phyloP scores from a whole-genome alignment of 164 flowering plant species.

The Tinospora cordifolia region DNA sequence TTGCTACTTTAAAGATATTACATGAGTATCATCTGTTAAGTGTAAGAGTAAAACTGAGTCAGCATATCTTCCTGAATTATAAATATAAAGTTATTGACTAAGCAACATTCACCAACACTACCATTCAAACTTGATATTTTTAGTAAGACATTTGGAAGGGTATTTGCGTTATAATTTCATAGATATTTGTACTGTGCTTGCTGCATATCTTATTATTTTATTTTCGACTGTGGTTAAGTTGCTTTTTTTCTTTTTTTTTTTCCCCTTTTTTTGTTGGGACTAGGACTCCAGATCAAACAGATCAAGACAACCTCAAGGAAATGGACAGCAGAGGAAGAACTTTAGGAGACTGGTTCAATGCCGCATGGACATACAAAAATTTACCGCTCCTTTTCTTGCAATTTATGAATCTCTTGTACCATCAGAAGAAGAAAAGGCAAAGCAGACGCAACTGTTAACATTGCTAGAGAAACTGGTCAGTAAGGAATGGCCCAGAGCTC shows the following conservation, averaged over 20 bases:
- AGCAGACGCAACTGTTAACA: conserved; percentile 63
- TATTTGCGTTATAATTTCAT: not conserved
- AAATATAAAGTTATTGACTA: too few species aligned
- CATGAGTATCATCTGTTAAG: not conserved
- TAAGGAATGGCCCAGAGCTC: conserved; percentile 90
- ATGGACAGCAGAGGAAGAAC: conserved; percentile 51
- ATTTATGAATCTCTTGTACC: conserved; percentile 81
- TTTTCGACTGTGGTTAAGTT: not conserved
- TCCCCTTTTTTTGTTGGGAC: too few species aligned
- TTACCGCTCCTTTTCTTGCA: conserved; percentile 47
- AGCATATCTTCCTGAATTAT: too few species aligned
- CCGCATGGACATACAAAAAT: conserved; percentile 54
- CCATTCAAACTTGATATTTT: not conserved
- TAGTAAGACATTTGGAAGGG: not conserved
- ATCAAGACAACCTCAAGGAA: conserved; percentile 39
- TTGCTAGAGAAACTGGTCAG: conserved; percentile 61
- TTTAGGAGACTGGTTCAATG: conserved; percentile 39
- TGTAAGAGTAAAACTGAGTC: not conserved
- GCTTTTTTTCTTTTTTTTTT: conserved; percentile 5
- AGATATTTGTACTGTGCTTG: not conserved
- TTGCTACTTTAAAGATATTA: not conserved
- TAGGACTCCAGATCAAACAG: conserved; percentile 61
- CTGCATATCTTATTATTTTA: not conserved
- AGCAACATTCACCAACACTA: too few species aligned
- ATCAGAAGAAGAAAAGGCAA: conserved; percentile 75